Evolutionary conservation across 805 yeast species (phyloP).

Genomic region (Suhomyces kilbournensis): DNA sequence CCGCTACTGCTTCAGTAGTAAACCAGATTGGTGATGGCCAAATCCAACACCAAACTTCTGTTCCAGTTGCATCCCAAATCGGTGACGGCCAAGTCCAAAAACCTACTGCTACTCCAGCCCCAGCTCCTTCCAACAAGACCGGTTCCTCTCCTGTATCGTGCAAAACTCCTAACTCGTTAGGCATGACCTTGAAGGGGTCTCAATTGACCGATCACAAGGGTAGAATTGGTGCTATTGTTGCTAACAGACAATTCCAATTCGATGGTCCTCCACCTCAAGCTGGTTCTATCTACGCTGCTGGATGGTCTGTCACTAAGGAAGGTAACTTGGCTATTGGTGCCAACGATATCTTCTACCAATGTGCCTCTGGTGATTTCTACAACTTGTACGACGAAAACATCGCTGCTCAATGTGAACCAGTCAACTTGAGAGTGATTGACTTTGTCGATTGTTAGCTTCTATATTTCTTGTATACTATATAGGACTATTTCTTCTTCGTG

Average conservation of each 20-base stretch:
- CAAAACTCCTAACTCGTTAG: slow-evolving; percentile 38
- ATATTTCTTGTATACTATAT: not conserved
- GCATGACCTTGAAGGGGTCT: slow-evolving; percentile 52
- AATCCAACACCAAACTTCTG: slow-evolving; percentile 20
- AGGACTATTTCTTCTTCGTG: slow-evolving; percentile 2
- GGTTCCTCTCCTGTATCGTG: slow-evolving; percentile 13
- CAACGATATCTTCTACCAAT: slow-evolving; percentile 63
- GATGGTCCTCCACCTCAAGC: slow-evolving; percentile 82
- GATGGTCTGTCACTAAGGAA: slow-evolving; percentile 43
- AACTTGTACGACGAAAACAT: slow-evolving; percentile 67
- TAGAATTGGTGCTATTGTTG: slow-evolving; percentile 76
- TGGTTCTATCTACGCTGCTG: slow-evolving; percentile 30
- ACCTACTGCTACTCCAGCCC: slow-evolving; percentile 10
- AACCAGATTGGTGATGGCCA: slow-evolving; percentile 31
- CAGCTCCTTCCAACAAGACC: slow-evolving; percentile 2
- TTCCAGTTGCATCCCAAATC: slow-evolving; percentile 23
- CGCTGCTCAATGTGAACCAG: slow-evolving; percentile 53
- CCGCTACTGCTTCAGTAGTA: slow-evolving; percentile 19
- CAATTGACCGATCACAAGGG: slow-evolving; percentile 57
- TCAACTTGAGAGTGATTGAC: slow-evolving; percentile 57
- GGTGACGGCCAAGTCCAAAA: slow-evolving; percentile 34
- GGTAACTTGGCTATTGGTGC: slow-evolving; percentile 61
- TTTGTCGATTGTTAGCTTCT: slow-evolving; percentile 50
- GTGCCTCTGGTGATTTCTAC: slow-evolving; percentile 74
- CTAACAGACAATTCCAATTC: slow-evolving; percentile 79